Evolutionary conservation across 2,329 filamentous ascomycete genomes (phyloP).

Genomic region (Rutstroemia sp.): DNA sequence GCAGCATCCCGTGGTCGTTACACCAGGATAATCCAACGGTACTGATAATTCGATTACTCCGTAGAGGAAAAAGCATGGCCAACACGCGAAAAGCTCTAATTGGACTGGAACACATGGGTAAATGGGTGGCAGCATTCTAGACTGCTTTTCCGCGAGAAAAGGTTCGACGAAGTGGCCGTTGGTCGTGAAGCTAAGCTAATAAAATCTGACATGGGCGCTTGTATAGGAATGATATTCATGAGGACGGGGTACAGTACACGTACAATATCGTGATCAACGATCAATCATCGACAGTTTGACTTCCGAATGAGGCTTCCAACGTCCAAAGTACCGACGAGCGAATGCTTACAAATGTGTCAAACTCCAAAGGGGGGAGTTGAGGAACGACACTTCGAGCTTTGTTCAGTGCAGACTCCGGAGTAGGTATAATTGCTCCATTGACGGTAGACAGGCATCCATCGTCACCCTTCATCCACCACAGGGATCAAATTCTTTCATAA

Average conservation of each 20-base stretch:
- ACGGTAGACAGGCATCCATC: neutral
- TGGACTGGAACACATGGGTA: slow-evolving; percentile 2
- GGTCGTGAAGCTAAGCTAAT: neutral
- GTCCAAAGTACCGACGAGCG: neutral
- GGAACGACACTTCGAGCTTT: no score
- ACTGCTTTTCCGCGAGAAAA: neutral
- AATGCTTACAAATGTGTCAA: no score
- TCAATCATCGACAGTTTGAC: neutral
- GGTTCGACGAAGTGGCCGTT: neutral
- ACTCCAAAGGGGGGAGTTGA: no score
- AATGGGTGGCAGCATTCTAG: slow-evolving; percentile 9
- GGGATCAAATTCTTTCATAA: slow-evolving; percentile 8
- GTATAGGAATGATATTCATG: no score
- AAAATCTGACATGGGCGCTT: no score
- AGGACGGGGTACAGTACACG: no score
- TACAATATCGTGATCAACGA: no score
- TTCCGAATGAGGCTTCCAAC: neutral
- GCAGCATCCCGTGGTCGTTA: slow-evolving; percentile 8
- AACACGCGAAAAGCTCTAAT: slow-evolving; percentile 1
- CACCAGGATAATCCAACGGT: slow-evolving; percentile 7
- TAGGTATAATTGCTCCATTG: neutral
- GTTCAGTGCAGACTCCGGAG: no score
- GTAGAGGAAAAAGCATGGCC: slow-evolving; percentile 3
- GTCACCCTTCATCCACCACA: neutral
- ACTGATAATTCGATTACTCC: neutral